Evolutionary conservation across 2,329 filamentous ascomycete genomes (phyloP).

Genomic region (Neurospora sp.): DNA sequence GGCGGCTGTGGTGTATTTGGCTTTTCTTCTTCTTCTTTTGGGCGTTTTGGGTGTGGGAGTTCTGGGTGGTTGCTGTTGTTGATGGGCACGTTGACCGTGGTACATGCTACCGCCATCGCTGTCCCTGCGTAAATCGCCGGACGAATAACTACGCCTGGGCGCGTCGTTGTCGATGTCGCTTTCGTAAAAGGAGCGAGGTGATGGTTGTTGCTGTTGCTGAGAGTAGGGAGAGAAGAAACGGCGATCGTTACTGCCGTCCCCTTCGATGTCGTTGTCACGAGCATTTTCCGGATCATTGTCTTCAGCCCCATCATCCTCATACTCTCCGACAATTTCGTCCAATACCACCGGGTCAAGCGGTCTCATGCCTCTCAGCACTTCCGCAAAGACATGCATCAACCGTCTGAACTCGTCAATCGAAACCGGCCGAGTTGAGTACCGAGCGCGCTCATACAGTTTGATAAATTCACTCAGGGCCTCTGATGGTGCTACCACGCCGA

Average conservation of each 20-base stretch:
- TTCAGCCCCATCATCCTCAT: conserved; percentile 17
- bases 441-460: conserved; percentile 68
- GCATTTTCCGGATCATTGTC: conserved; percentile 11
- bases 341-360: conserved; percentile 48
- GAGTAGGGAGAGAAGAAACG: conserved; percentile 22
- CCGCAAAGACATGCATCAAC: conserved; percentile 78
- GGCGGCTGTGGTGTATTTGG: conserved; percentile 6
- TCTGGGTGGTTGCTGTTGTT: not conserved
- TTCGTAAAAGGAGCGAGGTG: conserved; percentile 21
- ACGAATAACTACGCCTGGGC: conserved; percentile 29
- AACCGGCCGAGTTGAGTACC: conserved; percentile 66
- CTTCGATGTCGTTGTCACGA: conserved; percentile 30
- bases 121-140: not conserved
- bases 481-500: conserved; percentile 49
- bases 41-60: conserved; percentile 9
- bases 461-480: conserved; percentile 54
- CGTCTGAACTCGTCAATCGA: conserved; percentile 61
- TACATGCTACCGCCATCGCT: not conserved
- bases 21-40: not conserved
- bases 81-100: not conserved
- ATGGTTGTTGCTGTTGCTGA: not conserved
- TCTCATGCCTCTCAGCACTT: conserved; percentile 67
- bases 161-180: conserved; percentile 38
- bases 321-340: conserved; percentile 14
- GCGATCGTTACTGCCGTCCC: conserved; percentile 34